Percentiles rank a stretch among this genome's conserved stretches.
Conservation (phyloP, 2,329 filamentous ascomycete genomes). For the Zasmidium angulare region DNA sequence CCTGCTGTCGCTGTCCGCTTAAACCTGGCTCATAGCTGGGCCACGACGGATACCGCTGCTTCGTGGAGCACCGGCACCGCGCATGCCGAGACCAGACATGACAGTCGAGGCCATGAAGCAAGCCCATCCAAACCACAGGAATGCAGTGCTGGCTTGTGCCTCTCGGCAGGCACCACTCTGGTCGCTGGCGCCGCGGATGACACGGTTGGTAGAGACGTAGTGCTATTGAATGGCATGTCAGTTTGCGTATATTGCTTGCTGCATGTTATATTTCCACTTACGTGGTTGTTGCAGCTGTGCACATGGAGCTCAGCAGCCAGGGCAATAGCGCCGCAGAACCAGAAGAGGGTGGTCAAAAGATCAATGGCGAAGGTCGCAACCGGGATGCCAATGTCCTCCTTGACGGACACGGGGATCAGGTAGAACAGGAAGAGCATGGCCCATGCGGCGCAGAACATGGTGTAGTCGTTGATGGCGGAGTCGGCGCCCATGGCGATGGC, state of each 20-base stretch:
- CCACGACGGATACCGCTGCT: constrained; percentile 48
- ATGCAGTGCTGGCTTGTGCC: constrained; percentile 71
- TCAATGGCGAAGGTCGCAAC: constrained; percentile 59
- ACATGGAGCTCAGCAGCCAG: constrained; percentile 68
- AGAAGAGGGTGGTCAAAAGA: constrained; percentile 63
- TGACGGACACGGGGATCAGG: constrained; percentile 58
- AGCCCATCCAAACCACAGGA: constrained; percentile 76
- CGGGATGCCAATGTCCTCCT: constrained; percentile 54
- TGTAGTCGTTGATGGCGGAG: constrained; percentile 58
- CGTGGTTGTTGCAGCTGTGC: constrained; percentile 57
- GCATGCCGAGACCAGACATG: constrained; percentile 56
- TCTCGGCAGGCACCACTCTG: constrained; percentile 67
- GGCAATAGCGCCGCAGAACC: constrained; percentile 68
- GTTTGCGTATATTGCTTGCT: constrained; percentile 10
- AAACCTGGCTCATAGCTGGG: constrained; percentile 58
- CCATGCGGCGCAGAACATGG: constrained; percentile 69
- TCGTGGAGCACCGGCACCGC: constrained; percentile 49
- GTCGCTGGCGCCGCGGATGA: constrained; percentile 51
- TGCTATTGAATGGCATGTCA: constrained; percentile 20
- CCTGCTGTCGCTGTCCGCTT: constrained; percentile 27
- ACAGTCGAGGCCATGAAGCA: constrained; percentile 58
- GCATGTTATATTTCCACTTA: too few species aligned
- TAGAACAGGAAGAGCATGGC: constrained; percentile 66
- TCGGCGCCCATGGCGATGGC: constrained; percentile 55
- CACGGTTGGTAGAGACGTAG: constrained; percentile 41